Conservation (phyloP, 345 rosid genomes). For the Brassica incana region DNA sequence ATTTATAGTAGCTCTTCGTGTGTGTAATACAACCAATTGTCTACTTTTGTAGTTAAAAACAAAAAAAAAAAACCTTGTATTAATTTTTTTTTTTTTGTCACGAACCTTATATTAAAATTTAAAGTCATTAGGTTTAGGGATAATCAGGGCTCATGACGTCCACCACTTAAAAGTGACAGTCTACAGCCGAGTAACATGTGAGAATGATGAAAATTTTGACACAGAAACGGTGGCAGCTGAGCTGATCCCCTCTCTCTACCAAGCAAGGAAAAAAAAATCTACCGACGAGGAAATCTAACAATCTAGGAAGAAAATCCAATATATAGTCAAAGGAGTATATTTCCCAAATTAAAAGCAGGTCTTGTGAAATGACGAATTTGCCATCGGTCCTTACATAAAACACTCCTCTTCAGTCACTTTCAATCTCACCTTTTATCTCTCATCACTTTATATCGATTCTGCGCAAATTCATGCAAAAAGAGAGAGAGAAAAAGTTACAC, state of each 20-base stretch:
- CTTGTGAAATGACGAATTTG: slow-evolving; percentile 11
- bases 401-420: background rate
- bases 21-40: too few species aligned
- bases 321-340: background rate
- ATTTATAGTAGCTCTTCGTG: too few species aligned
- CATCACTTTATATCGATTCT: slow-evolving; percentile 8
- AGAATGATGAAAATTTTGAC: background rate
- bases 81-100: too few species aligned
- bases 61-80: too few species aligned
- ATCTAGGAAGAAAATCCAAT: background rate
- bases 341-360: background rate
- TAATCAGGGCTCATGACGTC: too few species aligned
- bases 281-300: background rate
- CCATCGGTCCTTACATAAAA: slow-evolving; percentile 9
- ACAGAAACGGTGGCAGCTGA: background rate
- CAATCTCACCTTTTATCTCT: background rate
- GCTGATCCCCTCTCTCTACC: background rate
- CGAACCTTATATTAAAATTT: background rate
- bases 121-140: too few species aligned
- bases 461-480: slow-evolving; percentile 34
- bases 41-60: too few species aligned
- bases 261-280: background rate
- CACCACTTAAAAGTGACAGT: background rate
- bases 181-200: background rate
- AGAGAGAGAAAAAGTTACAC: slow-evolving; percentile 21